A percentile compares a stretch with the other conserved stretches of the same genome.
phyloP scores from a whole-genome alignment of 2,329 filamentous ascomycete genomes.

The Beauveria medogensis region DNA sequence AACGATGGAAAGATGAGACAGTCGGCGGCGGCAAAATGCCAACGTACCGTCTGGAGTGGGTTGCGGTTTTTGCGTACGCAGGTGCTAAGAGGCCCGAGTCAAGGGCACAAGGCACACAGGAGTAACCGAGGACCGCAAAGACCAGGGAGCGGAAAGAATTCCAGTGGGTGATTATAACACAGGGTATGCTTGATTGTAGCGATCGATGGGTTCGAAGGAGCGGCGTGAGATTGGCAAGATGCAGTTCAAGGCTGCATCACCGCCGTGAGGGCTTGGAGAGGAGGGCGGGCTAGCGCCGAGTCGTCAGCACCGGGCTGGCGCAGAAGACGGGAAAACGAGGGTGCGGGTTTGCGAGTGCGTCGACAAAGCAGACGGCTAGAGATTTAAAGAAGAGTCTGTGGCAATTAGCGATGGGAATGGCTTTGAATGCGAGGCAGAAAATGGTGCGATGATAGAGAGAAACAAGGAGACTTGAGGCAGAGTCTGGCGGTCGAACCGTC shows the following conservation, averaged over 20 bases:
- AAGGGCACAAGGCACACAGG: slow-evolving; percentile 2
- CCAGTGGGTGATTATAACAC: neutral
- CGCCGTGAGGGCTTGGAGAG: neutral
- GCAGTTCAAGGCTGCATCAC: slow-evolving; percentile 11
- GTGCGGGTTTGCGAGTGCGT: slow-evolving; percentile 1
- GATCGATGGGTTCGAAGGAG: slow-evolving; percentile 6
- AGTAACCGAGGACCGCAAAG: neutral
- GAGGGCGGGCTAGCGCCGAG: slow-evolving; percentile 17
- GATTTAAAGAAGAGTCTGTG: neutral
- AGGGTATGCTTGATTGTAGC: neutral
- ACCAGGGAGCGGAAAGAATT: neutral
- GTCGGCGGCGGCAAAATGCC: slow-evolving; percentile 7
- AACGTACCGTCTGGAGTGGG: neutral
- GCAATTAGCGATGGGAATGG: slow-evolving; percentile 11
- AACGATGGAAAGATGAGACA: slow-evolving; percentile 4
- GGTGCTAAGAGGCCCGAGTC: neutral
- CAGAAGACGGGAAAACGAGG: slow-evolving; percentile 16
- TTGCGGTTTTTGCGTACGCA: slow-evolving; percentile 26
- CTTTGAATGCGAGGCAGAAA: neutral
- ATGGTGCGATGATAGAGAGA: neutral
- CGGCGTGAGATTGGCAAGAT: neutral
- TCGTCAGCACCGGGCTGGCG: slow-evolving; percentile 20
- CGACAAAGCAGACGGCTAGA: neutral
- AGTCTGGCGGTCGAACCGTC: slow-evolving; percentile 11
- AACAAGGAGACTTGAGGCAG: neutral